phyloP scores from a whole-genome alignment of 1,284 basidiomycete genomes.

The Ceratobasidium sp. region DNA sequence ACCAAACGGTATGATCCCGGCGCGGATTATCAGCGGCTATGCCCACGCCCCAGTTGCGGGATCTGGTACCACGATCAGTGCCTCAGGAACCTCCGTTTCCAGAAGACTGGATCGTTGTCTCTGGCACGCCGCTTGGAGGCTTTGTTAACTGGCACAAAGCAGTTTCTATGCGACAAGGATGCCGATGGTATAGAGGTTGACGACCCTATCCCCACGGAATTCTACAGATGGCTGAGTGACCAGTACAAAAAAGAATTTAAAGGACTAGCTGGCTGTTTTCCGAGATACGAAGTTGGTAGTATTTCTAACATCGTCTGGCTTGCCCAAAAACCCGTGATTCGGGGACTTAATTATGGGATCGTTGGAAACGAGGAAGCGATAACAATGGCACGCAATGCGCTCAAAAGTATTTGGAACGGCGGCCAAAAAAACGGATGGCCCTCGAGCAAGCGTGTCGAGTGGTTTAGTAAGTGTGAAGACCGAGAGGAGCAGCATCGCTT shows the following conservation, averaged over 20 bases:
- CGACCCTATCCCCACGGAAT: background rate
- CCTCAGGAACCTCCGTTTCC: background rate
- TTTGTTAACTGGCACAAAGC: background rate
- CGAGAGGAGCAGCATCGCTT: background rate
- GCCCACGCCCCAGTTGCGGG: conserved; percentile 3
- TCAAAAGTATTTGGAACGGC: background rate
- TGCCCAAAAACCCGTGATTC: background rate
- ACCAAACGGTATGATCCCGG: conserved; percentile 8
- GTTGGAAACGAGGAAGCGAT: conserved; percentile 18
- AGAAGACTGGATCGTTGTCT: background rate
- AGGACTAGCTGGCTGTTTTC: background rate
- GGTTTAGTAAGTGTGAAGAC: background rate
- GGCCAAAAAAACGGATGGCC: background rate
- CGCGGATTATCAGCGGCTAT: conserved; percentile 10
- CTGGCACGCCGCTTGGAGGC: background rate
- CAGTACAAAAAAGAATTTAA: background rate
- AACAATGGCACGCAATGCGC: background rate
- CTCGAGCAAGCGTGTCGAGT: background rate
- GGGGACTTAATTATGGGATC: conserved; percentile 14
- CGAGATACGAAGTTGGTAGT: background rate
- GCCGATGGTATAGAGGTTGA: background rate
- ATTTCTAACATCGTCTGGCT: conserved; percentile 8
- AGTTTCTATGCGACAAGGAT: background rate
- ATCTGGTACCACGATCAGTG: conserved; percentile 24
- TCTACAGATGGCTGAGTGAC: background rate